Base-by-base conservation (phyloP, 2,329 filamentous ascomycete species). In the Penicillium corylophilum region DNA sequence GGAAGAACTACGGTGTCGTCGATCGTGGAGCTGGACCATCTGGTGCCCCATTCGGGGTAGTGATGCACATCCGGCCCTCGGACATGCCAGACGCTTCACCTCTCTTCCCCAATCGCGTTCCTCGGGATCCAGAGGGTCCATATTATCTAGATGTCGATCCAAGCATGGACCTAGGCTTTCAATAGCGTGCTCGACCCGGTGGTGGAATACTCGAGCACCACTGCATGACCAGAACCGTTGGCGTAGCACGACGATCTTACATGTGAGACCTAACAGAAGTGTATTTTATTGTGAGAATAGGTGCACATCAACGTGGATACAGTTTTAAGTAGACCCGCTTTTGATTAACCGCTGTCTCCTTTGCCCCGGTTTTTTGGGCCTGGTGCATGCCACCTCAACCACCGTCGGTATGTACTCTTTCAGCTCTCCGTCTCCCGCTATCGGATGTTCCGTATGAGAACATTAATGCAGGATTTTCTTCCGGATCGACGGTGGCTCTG, bases 1-100 rank as follows among this genome's bases (percentile, higher is more conserved):
- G 67, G 35, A 57, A 62, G 49, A 50, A 47, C 35, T 48, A 50
- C 24, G 63, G 63, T 3, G 40, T 61, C 22, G 55, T 70, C 16
- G 54, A 61, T 44, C 50, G 51, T 16, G 66, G 65, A 12, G 48
- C 63, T 39, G 48, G 46, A 7, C 46, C 52, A 29, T 33, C 43
- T 12, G 28, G 50, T 46, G 46, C 53, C 26, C 57, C 57, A 15
- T 56, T 65, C 41, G 59, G 60, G n/a, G 31, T 56, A 23, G 42
- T 59, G 39, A 44, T 61, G 46, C 48, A 54, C 40, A 48, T 55
- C 31, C 46, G 20, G 13, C 44, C 44, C 18, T 41, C 41, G 12
- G 20, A 46, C 36, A 33, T 45, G 38, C 41, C 44, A 13, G 26
- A 35, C 24, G n/a, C 24, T 20, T 29, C 29, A 16, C 15, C 29